phyloP scores from a whole-genome alignment of 2,329 filamentous ascomycete genomes.

The Coniochaeta sp. region DNA sequence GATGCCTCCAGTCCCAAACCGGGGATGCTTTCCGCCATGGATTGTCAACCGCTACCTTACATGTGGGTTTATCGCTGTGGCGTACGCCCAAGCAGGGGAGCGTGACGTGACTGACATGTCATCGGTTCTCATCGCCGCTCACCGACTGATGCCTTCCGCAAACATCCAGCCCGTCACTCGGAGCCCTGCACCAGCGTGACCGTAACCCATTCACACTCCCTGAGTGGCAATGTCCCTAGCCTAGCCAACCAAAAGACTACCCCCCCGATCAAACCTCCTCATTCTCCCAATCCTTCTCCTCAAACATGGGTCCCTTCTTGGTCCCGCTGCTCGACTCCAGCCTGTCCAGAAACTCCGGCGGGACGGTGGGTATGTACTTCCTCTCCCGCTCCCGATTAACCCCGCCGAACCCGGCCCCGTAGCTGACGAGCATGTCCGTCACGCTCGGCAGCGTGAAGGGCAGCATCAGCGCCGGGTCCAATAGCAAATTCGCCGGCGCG shows the following conservation, averaged over 20 bases:
- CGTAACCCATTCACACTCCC: too few species aligned
- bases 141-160: too few species aligned
- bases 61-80: not conserved
- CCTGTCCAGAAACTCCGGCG: slow-evolving; percentile 85
- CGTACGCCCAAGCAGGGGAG: too few species aligned
- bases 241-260: too few species aligned
- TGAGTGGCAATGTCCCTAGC: too few species aligned
- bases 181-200: too few species aligned
- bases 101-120: too few species aligned
- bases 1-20: not conserved
- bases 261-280: slow-evolving; percentile 42
- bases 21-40: not conserved
- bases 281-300: slow-evolving; percentile 60
- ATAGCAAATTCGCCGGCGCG: slow-evolving; percentile 65
- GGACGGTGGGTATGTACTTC: slow-evolving; percentile 94
- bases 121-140: too few species aligned
- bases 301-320: slow-evolving; percentile 49
- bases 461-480: slow-evolving; percentile 87
- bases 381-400: slow-evolving; percentile 84
- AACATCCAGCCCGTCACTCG: too few species aligned
- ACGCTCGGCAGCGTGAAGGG: slow-evolving; percentile 93
- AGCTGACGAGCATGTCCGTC: slow-evolving; percentile 94
- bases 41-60: not conserved
- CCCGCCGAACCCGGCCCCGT: slow-evolving; percentile 90
- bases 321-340: slow-evolving; percentile 55